Evolutionary conservation across 805 yeast species (phyloP).

Genomic region (Yarrowia sp.): DNA sequence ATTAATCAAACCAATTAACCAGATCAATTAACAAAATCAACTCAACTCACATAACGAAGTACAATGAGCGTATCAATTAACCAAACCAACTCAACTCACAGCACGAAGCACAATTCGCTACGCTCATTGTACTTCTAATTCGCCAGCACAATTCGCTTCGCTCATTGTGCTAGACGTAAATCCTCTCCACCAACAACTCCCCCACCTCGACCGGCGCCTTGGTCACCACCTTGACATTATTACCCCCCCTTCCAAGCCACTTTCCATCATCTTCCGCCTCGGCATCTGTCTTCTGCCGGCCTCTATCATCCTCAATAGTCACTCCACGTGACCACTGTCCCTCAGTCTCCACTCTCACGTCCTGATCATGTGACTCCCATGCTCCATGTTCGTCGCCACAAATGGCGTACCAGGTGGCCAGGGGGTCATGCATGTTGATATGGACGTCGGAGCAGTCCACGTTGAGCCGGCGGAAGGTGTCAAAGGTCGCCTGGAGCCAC

Average conservation of each 20-base stretch:
- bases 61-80: no score
- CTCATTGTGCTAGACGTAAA: neutral
- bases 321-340: slow-evolving; percentile 53
- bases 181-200: slow-evolving; percentile 23
- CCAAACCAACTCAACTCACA: no score
- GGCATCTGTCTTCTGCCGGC: slow-evolving; percentile 42
- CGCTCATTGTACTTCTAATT: no score
- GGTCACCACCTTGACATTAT: slow-evolving; percentile 32
- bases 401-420: slow-evolving; percentile 51
- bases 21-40: no score
- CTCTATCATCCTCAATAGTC: slow-evolving; percentile 51
- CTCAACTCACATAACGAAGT: no score
- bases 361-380: slow-evolving; percentile 45
- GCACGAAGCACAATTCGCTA: no score
- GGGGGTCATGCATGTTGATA: slow-evolving; percentile 52
- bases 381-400: slow-evolving; percentile 32
- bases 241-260: slow-evolving; percentile 33
- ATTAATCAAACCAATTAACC: no score
- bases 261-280: slow-evolving; percentile 41
- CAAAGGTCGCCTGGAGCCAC: slow-evolving; percentile 49
- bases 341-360: slow-evolving; percentile 52
- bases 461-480: slow-evolving; percentile 43
- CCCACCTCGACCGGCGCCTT: slow-evolving; percentile 32
- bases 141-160: no score
- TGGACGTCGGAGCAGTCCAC: slow-evolving; percentile 42